phyloP scores from a whole-genome alignment of 2,329 filamentous ascomycete species.

The Penicillium sp. region DNA sequence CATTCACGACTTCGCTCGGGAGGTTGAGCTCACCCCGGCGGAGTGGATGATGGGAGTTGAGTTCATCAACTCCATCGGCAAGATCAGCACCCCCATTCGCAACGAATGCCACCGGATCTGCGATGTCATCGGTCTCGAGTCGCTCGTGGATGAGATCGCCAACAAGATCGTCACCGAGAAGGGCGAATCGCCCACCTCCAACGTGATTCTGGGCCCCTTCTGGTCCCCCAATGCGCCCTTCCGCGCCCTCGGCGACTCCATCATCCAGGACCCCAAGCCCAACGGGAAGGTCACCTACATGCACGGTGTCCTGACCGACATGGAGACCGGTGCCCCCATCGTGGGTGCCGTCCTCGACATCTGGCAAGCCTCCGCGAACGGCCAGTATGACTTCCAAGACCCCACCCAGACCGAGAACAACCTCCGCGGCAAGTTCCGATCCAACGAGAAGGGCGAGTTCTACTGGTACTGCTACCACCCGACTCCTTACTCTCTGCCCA shows the following conservation, averaged over 20 bases:
- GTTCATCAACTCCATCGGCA: slow-evolving; percentile 75
- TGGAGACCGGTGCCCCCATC: slow-evolving; percentile 69
- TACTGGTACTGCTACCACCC: slow-evolving; percentile 78
- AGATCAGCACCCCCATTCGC: slow-evolving; percentile 68
- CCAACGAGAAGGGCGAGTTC: slow-evolving; percentile 67
- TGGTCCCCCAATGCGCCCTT: slow-evolving; percentile 77
- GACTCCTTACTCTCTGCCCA: slow-evolving; percentile 72
- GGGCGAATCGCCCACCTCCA: slow-evolving; percentile 69
- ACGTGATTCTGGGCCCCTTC: slow-evolving; percentile 77
- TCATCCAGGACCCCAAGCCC: slow-evolving; percentile 65
- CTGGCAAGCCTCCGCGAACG: slow-evolving; percentile 77
- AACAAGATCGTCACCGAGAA: slow-evolving; percentile 68
- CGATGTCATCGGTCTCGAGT: slow-evolving; percentile 74
- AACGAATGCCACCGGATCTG: slow-evolving; percentile 76
- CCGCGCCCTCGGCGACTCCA: slow-evolving; percentile 67
- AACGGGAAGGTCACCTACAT: slow-evolving; percentile 67
- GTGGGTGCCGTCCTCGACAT: slow-evolving; percentile 73
- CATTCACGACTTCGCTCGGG: slow-evolving; percentile 77
- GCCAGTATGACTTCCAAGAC: slow-evolving; percentile 77
- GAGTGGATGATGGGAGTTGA: slow-evolving; percentile 78
- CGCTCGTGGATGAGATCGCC: slow-evolving; percentile 79
- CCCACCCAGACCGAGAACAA: slow-evolving; percentile 74
- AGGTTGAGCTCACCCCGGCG: slow-evolving; percentile 75
- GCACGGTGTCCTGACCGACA: slow-evolving; percentile 70
- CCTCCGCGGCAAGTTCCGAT: slow-evolving; percentile 75